Percentiles rank a stretch among this genome's conserved stretches.
Evolutionary conservation across 768 basidiomycete species (phyloP).

Genomic region (Xanthoconium purpureum): DNA sequence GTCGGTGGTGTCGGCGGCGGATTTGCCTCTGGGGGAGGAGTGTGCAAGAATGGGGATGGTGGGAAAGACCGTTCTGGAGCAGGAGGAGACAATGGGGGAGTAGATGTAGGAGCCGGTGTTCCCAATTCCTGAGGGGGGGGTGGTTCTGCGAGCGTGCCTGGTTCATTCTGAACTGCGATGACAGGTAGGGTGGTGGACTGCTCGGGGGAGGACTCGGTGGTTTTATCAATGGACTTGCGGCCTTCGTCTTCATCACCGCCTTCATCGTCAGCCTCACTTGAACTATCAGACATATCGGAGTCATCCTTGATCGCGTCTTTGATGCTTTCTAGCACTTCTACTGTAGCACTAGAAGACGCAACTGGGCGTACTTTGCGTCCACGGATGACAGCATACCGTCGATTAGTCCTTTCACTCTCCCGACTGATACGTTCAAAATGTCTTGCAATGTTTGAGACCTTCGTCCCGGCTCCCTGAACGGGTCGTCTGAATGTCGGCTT

Average conservation of each 20-base stretch:
- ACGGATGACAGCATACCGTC: slow-evolving; percentile 81
- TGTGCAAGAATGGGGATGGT: slow-evolving; percentile 53
- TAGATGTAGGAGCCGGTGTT: slow-evolving; percentile 15
- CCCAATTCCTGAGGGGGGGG: slow-evolving; percentile 31
- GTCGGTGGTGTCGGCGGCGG: slow-evolving; percentile 44
- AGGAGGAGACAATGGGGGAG: slow-evolving; percentile 29
- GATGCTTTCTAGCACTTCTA: slow-evolving; percentile 84
- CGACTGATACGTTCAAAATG: slow-evolving; percentile 85
- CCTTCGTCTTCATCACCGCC: slow-evolving; percentile 57
- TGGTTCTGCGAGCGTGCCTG: background rate
- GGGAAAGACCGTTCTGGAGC: slow-evolving; percentile 35
- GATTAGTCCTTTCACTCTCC: slow-evolving; percentile 71
- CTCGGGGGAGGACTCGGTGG: slow-evolving; percentile 31
- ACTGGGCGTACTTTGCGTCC: slow-evolving; percentile 88
- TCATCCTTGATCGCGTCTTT: slow-evolving; percentile 90
- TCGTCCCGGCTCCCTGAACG: slow-evolving; percentile 48
- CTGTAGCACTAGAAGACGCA: slow-evolving; percentile 81
- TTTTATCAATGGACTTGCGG: slow-evolving; percentile 29
- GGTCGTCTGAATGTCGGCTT: slow-evolving; percentile 59
- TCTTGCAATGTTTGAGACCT: slow-evolving; percentile 84
- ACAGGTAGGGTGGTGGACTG: slow-evolving; percentile 30
- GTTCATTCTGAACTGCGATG: slow-evolving; percentile 10
- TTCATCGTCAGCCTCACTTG: slow-evolving; percentile 65
- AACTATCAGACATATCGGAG: slow-evolving; percentile 67
- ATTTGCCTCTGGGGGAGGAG: slow-evolving; percentile 37